A percentile compares a stretch with the other conserved stretches of the same genome.
phyloP scores from a whole-genome alignment of 352 stramenopile genomes.

The Halophytophthora batemanensis region DNA sequence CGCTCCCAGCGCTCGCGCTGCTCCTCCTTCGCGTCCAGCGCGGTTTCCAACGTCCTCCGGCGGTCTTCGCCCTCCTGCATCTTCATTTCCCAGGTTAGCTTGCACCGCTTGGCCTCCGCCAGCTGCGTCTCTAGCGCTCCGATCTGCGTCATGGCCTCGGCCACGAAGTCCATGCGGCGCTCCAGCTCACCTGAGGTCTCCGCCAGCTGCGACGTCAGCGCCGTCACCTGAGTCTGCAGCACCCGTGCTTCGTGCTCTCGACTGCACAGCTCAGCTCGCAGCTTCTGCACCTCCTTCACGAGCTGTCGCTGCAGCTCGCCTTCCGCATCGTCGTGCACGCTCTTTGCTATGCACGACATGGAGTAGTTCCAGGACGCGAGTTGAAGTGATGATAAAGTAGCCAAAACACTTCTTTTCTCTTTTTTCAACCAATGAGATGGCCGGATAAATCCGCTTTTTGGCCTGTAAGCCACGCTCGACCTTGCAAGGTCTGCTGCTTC shows the following conservation, averaged over 20 bases:
- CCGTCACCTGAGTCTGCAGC: conserved; percentile 34
- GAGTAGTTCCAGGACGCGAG: no score
- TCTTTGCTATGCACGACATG: no score
- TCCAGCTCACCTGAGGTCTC: conserved; percentile 58
- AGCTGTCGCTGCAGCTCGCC: conserved; percentile 27
- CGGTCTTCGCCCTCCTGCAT: conserved; percentile 48
- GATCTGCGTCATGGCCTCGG: conserved; percentile 38
- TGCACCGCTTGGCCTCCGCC: conserved; percentile 38
- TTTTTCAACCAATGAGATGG: no score
- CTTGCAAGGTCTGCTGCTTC: no score
- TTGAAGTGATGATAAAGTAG: no score
- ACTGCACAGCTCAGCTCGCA: conserved; percentile 28
- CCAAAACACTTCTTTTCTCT: no score
- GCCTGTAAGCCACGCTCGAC: background rate
- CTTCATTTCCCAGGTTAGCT: conserved; percentile 66
- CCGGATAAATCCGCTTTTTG: no score
- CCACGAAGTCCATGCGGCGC: conserved; percentile 52
- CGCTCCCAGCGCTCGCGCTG: conserved; percentile 52
- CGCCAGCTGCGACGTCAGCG: conserved; percentile 39
- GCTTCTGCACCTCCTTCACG: conserved; percentile 28
- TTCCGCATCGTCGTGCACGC: no score
- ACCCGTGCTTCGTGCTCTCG: conserved; percentile 33
- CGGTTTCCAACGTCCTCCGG: conserved; percentile 21
- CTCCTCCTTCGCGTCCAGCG: conserved; percentile 33
- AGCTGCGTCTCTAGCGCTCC: conserved; percentile 39